A percentile compares a stretch with the other conserved stretches of the same genome.
Conservation (phyloP, 768 basidiomycete species). For the Trametes cubensis region DNA sequence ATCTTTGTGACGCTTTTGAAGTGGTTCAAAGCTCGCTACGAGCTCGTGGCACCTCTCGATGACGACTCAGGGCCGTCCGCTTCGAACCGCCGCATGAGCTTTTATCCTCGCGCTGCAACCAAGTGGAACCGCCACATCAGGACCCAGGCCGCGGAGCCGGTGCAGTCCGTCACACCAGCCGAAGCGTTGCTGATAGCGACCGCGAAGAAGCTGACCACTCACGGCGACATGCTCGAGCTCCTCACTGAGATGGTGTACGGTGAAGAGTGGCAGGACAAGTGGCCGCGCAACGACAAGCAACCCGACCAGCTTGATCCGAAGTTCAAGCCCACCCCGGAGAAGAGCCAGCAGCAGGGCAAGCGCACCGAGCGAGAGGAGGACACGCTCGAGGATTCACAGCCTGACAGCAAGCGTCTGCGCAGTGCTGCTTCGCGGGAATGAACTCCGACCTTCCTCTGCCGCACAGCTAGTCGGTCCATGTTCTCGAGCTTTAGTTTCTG, state of each 20-base stretch:
- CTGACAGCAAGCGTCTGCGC: not conserved
- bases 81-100: not conserved
- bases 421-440: not conserved
- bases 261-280: not conserved
- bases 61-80: not conserved
- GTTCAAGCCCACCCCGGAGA: not conserved
- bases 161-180: not conserved
- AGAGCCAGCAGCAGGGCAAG: not conserved
- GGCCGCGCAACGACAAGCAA: not conserved
- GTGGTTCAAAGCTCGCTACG: not conserved
- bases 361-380: not conserved
- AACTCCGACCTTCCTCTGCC: too few species aligned
- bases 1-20: not conserved
- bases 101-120: too few species aligned
- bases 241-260: not conserved
- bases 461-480: too few species aligned
- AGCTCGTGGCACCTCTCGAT: not conserved
- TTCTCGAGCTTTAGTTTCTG: too few species aligned
- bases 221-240: not conserved
- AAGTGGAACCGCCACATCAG: not conserved
- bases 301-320: not conserved
- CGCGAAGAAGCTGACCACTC: not conserved
- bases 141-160: not conserved
- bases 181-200: not conserved
- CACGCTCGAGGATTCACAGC: not conserved